phyloP scores from a whole-genome alignment of 305 asterid species.

The Nicotiana rustica region DNA sequence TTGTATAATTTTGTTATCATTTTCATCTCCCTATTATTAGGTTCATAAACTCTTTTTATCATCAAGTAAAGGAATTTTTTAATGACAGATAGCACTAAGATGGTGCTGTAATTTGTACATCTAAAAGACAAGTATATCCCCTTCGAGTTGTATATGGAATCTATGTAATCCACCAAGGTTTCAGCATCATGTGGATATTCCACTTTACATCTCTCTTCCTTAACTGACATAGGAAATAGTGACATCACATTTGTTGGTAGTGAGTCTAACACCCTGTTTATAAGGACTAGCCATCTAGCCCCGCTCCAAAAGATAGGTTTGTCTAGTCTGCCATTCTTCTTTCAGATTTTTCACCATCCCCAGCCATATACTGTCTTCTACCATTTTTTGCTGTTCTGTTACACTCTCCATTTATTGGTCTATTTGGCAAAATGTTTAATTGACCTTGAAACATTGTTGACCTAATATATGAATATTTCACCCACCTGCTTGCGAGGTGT shows the following conservation, averaged over 20 bases:
- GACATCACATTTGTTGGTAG: neutral
- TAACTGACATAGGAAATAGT: neutral
- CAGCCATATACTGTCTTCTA: neutral
- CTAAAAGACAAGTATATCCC: neutral
- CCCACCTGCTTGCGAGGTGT: neutral
- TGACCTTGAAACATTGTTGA: neutral
- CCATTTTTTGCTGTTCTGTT: neutral
- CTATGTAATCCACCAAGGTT: neutral
- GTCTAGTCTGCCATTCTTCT: conserved; percentile 24
- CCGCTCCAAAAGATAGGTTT: conserved; percentile 13
- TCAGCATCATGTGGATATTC: neutral
- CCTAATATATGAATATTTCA: neutral
- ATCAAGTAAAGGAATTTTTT: neutral
- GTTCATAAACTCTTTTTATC: neutral
- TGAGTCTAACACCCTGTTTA: neutral
- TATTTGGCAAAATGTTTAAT: neutral
- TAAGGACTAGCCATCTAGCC: neutral
- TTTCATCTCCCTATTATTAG: neutral
- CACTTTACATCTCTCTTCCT: neutral
- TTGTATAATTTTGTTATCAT: neutral
- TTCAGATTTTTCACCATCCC: neutral
- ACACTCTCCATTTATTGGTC: neutral
- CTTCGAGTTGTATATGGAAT: neutral
- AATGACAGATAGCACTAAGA: neutral
- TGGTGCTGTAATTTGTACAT: neutral